Evolutionary conservation across 805 yeast species (phyloP), one percentile per base, ranked within the genome.

Genomic region (Candida adriatica): DNA sequence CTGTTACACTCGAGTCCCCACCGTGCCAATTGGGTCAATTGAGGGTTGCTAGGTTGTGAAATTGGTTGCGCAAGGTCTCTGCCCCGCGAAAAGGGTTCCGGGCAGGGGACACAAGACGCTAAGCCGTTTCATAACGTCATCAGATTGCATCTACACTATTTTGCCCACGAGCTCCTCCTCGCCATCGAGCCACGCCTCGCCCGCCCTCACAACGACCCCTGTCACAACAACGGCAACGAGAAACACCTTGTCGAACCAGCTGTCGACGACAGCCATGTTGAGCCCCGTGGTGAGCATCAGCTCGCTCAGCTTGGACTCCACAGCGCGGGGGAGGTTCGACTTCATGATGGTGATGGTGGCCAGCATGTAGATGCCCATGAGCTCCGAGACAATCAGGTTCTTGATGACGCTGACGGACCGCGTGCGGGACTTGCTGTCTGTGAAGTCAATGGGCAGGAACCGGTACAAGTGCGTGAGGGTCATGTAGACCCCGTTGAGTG

Each of bases 401-500:
- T 63, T 63, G 16, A 62, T 59, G 18, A 61, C 46, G 6, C 66
- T 61, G 3, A 63, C 64, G 2, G 47, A 38, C 29, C 45, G 46
- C 9, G 41, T 33, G 16, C 31, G 35, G 7, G n/a, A 14, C 6
- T 22, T 21, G 11, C 27, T 22, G 8, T 21, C 30, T 8, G 26
- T 8, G n/a, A 61, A 41, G 25, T 54, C 53, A 7, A 55, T 38
- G 3, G 68, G 68, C 6, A 62, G 31, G 24, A 63, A 45, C 10
- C 58, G 55, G 23, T 60, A 49, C 11, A 79, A 54, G 20, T 79
- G 77, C 25, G 72, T 66, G 36, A 79, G 68, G 0, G 88, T 78
- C 24, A 67, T 57, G 29, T 68, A 52, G 1, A 80, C 87, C 34
- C 78, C 78, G 16, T 80, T 75, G 43, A 80, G 66, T 2, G 85